A percentile compares a stretch with the other conserved stretches of the same genome.
phyloP scores from a whole-genome alignment of 2,329 filamentous ascomycete species.

The Pezicula carpinea region DNA sequence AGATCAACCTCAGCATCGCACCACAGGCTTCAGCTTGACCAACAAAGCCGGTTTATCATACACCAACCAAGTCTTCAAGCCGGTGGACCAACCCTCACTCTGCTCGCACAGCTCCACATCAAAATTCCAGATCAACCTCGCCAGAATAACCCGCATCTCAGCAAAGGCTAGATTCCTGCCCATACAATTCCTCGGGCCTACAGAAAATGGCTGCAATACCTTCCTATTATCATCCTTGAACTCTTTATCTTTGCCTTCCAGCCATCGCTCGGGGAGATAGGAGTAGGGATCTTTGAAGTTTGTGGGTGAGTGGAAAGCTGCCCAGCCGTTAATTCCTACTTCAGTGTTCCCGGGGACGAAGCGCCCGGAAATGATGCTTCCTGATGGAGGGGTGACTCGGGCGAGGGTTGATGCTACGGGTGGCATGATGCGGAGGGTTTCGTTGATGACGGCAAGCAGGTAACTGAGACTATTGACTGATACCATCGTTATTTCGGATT shows the following conservation, averaged over 20 bases:
- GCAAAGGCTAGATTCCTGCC: slow-evolving; percentile 13
- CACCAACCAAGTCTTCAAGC: slow-evolving; percentile 4
- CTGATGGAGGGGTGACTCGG: slow-evolving; percentile 10
- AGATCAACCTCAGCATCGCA: not conserved
- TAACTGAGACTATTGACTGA: slow-evolving; percentile 21
- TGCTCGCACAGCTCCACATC: slow-evolving; percentile 6
- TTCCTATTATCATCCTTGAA: slow-evolving; percentile 29
- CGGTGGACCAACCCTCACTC: slow-evolving; percentile 3
- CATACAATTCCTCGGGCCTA: slow-evolving; percentile 28
- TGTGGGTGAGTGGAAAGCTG: slow-evolving; percentile 18
- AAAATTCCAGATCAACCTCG: slow-evolving; percentile 22
- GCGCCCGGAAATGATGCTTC: slow-evolving; percentile 7
- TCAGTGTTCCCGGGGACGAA: slow-evolving; percentile 11
- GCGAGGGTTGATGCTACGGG: slow-evolving; percentile 18
- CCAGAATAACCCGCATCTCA: slow-evolving; percentile 8
- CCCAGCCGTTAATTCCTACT: slow-evolving; percentile 22
- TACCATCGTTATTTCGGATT: slow-evolving; percentile 11
- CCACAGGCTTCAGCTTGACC: slow-evolving; percentile 4
- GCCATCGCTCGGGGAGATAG: slow-evolving; percentile 19
- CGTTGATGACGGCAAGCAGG: slow-evolving; percentile 32
- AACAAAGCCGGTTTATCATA: slow-evolving; percentile 5
- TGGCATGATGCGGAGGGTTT: slow-evolving; percentile 33
- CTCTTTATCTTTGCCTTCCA: slow-evolving; percentile 14
- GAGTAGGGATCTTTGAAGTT: slow-evolving; percentile 15
- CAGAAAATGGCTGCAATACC: slow-evolving; percentile 26